Conservation (phyloP, 2,329 filamentous ascomycete species). For the Thelonectria blattea region DNA sequence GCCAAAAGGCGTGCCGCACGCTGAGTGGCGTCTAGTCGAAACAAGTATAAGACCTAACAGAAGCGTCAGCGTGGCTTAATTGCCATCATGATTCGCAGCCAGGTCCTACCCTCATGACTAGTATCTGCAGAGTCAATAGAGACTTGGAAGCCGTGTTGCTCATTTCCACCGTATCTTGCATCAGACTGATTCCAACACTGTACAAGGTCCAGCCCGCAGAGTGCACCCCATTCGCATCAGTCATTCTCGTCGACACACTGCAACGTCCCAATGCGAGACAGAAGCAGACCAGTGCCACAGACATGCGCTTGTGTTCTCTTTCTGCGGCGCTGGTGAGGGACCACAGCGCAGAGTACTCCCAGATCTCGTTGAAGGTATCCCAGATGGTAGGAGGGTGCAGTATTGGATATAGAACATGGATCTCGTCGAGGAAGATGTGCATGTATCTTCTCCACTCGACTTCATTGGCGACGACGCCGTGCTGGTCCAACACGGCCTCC, state of each 20-base stretch:
- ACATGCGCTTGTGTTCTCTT: conserved; percentile 21
- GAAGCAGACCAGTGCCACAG: conserved; percentile 25
- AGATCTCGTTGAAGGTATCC: conserved; percentile 27
- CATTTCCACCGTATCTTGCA: conserved; percentile 23
- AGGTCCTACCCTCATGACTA: conserved; percentile 22
- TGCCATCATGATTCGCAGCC: too few species aligned
- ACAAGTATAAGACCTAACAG: conserved; percentile 23
- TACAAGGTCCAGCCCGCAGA: conserved; percentile 29
- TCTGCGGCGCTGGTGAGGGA: conserved; percentile 11
- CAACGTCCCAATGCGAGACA: conserved; percentile 28
- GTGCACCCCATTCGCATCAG: conserved; percentile 22
- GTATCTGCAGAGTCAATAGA: conserved; percentile 23
- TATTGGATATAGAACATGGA: conserved; percentile 24
- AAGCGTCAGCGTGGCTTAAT: too few species aligned
- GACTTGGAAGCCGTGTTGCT: conserved; percentile 26
- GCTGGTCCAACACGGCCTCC: conserved; percentile 14
- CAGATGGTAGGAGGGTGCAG: conserved; percentile 24
- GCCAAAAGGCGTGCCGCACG: conserved; percentile 23
- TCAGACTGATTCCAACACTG: conserved; percentile 20
- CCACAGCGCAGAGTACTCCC: conserved; percentile 21
- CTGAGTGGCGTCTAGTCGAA: conserved; percentile 28
- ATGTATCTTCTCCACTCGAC: conserved; percentile 22
- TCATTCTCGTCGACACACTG: conserved; percentile 25
- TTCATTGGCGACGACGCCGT: conserved; percentile 22
- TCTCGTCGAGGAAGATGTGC: conserved; percentile 25